A percentile compares a stretch with the other conserved stretches of the same genome.
phyloP scores from a whole-genome alignment of 2,329 filamentous ascomycete genomes.

The Coniella vitis region DNA sequence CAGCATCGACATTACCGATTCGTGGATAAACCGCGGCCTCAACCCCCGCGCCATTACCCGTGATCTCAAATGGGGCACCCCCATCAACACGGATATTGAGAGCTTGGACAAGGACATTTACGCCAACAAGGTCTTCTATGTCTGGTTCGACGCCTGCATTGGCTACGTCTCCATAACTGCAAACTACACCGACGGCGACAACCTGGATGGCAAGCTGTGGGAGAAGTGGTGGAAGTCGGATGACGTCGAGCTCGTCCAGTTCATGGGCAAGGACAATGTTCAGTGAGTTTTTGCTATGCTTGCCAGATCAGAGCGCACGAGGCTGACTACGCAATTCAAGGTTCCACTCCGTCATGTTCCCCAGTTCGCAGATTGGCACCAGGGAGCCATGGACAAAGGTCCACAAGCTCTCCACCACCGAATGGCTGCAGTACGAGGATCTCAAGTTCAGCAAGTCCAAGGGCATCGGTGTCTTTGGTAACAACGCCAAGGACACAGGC shows the following conservation, averaged over 20 bases:
- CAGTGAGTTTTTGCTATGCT: slow-evolving; percentile 19
- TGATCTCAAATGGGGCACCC: slow-evolving; percentile 83
- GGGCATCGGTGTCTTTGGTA: slow-evolving; percentile 85
- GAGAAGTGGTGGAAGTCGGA: slow-evolving; percentile 92
- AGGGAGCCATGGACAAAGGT: slow-evolving; percentile 83
- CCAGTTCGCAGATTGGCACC: slow-evolving; percentile 77
- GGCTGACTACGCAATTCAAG: slow-evolving; percentile 28
- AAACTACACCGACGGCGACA: slow-evolving; percentile 62
- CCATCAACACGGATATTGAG: slow-evolving; percentile 41
- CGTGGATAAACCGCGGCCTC: slow-evolving; percentile 77
- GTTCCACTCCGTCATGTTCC: slow-evolving; percentile 90
- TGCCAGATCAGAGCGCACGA: neutral
- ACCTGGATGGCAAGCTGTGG: slow-evolving; percentile 59
- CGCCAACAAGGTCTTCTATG: slow-evolving; percentile 71
- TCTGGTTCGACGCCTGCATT: slow-evolving; percentile 69
- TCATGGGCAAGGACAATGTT: slow-evolving; percentile 88
- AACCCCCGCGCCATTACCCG: slow-evolving; percentile 84
- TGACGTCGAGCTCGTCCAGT: slow-evolving; percentile 83
- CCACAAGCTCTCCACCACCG: slow-evolving; percentile 80
- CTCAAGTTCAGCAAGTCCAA: slow-evolving; percentile 92
- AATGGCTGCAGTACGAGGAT: slow-evolving; percentile 82
- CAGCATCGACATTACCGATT: slow-evolving; percentile 67
- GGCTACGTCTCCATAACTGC: slow-evolving; percentile 94
- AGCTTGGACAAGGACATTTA: slow-evolving; percentile 49
- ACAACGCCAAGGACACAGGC: slow-evolving; percentile 80